Evolutionary conservation across 176 grass and related monocot species (phyloP), one percentile per base, ranked within the genome.

Genomic region (Paspalum notatum): DNA sequence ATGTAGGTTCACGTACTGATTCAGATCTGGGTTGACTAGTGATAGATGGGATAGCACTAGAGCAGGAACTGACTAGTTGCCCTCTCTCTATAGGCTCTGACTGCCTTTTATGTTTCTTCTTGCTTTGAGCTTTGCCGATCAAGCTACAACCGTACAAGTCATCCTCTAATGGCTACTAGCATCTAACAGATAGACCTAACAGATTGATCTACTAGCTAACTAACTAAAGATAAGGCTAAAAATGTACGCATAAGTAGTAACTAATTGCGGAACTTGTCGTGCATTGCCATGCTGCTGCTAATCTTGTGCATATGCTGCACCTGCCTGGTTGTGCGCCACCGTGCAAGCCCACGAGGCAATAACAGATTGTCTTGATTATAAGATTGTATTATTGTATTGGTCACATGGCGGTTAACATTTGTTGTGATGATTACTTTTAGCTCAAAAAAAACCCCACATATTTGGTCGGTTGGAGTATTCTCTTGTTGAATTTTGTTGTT

Each of bases 371-470:
- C 16, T 22, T 82, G 20, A 45, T 17, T 76, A 37, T 24, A 9
- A 56, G 17, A 37, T 14, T 71, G 12, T 32, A 70, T 40, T 69
- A 27, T 80, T 17, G 8, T 57, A 39, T 7, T 38, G 40, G 20
- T 82, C 24, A 11, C 22, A 56, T 18, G 14, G 17, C 56, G 65
- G 50, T 66, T 78, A 39, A 57, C 7, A 38, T 45, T 83, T 75
- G n/a, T 79, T 46, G 10, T n/a, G n/a, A n/a, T n/a, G n/a, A n/a
- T n/a, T n/a, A n/a, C n/a, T n/a, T 59, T 71, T 4, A 47, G 9
- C 9, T 13, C 37, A n/a, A 55, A 37, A 74, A n/a, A 43, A 0
- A 38, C 32, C 7, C 15, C 0, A 17, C 16, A 6, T 71, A 50
- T 66, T 20, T 46, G 32, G 72, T 41, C 40, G 48, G 22, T 58